phyloP scores from a whole-genome alignment of 768 basidiomycete genomes.

The Gautieria morchelliformis region DNA sequence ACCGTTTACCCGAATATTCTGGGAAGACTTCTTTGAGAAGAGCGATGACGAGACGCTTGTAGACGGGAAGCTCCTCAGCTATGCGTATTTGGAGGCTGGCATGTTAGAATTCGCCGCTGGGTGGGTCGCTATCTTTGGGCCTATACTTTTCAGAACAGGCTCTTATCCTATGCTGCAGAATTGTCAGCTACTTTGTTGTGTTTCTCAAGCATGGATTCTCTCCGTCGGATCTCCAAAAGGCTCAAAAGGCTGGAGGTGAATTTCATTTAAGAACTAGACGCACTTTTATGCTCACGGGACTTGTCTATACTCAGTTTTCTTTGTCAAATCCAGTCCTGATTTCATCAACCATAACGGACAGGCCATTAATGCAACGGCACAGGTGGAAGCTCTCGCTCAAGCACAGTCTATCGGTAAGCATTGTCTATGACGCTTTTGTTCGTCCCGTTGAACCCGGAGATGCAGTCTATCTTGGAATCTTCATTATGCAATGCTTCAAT shows the following conservation, averaged over 20 bases:
- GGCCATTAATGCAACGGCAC: conserved; percentile 32
- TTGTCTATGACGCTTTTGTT: background rate
- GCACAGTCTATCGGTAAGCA: conserved; percentile 50
- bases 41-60: conserved; percentile 52
- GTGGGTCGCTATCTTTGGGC: conserved; percentile 26
- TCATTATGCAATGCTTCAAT: conserved; percentile 63
- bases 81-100: conserved; percentile 58
- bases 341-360: conserved; percentile 48
- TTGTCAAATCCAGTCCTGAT: conserved; percentile 37
- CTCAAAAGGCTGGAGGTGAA: conserved; percentile 29
- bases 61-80: conserved; percentile 51
- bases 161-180: conserved; percentile 21
- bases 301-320: conserved; percentile 30
- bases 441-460: background rate
- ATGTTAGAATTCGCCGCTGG: conserved; percentile 47
- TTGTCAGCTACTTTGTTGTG: conserved; percentile 59
- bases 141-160: background rate
- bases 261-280: background rate
- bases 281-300: background rate
- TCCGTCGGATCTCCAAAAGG: conserved; percentile 41
- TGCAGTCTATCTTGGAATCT: conserved; percentile 51
- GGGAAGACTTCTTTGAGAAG: conserved; percentile 46
- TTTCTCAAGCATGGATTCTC: conserved; percentile 55
- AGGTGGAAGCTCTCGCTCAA: conserved; percentile 49
- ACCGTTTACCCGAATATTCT: conserved; percentile 49